Evolutionary conservation across 2,329 filamentous ascomycete genomes (phyloP).

Genomic region (Fusarium sp.): DNA sequence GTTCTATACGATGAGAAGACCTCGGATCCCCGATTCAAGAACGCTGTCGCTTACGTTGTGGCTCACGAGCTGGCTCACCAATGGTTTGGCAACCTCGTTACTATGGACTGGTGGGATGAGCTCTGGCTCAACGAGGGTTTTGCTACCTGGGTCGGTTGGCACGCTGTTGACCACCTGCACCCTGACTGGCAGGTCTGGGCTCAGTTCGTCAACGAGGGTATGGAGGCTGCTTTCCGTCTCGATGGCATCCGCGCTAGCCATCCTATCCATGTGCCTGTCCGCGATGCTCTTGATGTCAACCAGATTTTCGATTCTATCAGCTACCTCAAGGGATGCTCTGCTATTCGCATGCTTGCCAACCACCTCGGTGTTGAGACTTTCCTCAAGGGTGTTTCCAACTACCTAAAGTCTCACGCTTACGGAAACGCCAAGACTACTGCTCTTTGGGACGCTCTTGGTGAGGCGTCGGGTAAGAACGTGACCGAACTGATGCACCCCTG

Average conservation of each 20-base stretch:
- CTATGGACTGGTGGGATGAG: constrained; percentile 97
- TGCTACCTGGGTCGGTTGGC: constrained; percentile 98
- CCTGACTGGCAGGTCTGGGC: constrained; percentile 98
- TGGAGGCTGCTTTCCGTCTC: constrained; percentile 89
- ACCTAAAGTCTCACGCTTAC: constrained; percentile 88
- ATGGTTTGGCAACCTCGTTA: constrained; percentile 95
- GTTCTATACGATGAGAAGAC: constrained; percentile 95
- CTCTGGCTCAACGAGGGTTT: constrained; percentile 97
- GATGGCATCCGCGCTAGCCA: constrained; percentile 92
- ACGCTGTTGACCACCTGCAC: constrained; percentile 88
- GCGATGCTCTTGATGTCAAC: constrained; percentile 93
- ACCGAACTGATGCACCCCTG: constrained; percentile 89
- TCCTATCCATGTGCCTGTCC: constrained; percentile 94
- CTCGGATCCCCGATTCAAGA: constrained; percentile 90
- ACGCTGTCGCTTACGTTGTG: constrained; percentile 94
- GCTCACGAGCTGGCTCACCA: constrained; percentile 98
- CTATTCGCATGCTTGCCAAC: constrained; percentile 94
- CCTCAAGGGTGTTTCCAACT: constrained; percentile 87
- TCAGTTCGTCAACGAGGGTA: constrained; percentile 94
- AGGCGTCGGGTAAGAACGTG: constrained; percentile 88
- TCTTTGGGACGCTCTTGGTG: constrained; percentile 86
- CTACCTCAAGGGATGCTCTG: constrained; percentile 95
- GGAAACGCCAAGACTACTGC: constrained; percentile 91
- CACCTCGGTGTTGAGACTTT: constrained; percentile 90
- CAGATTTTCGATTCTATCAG: constrained; percentile 98